Evolutionary conservation across 1,284 basidiomycete species (phyloP).

Genomic region (Chondrostereum purpureum): DNA sequence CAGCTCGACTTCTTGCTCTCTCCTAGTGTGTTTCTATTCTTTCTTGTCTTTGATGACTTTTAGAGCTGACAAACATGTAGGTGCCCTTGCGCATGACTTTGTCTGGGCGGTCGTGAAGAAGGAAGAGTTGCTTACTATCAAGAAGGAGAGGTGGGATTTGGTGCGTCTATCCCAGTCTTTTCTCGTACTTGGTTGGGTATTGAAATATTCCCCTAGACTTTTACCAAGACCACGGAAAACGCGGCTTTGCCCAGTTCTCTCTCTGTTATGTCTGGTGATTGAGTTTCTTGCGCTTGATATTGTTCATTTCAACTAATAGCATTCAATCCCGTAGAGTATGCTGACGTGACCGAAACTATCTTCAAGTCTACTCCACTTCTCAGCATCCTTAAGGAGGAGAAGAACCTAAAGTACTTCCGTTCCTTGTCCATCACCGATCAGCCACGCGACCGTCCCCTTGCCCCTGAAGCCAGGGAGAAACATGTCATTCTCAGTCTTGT

Average conservation of each 20-base stretch:
- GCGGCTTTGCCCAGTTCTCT: constrained; percentile 41
- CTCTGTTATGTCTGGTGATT: constrained; percentile 67
- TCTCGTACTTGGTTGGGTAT: not conserved
- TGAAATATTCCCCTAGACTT: constrained; percentile 44
- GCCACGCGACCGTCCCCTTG: constrained; percentile 62
- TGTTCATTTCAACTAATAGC: constrained; percentile 8
- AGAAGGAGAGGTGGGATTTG: constrained; percentile 77
- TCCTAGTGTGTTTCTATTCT: constrained; percentile 21
- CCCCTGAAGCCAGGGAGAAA: constrained; percentile 48
- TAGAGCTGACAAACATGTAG: not conserved
- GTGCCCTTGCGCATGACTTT: constrained; percentile 53
- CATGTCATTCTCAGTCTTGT: constrained; percentile 66
- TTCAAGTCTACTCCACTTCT: constrained; percentile 64
- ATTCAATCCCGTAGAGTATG: constrained; percentile 46
- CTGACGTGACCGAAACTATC: constrained; percentile 74
- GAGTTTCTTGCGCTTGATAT: too few relatives aligned
- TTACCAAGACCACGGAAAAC: constrained; percentile 73
- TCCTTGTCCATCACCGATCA: constrained; percentile 80
- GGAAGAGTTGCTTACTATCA: constrained; percentile 63
- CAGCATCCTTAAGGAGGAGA: constrained; percentile 55
- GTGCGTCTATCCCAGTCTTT: too few relatives aligned
- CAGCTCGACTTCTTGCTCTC: constrained; percentile 74
- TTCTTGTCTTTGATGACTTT: not conserved
- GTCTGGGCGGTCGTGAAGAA: constrained; percentile 84
- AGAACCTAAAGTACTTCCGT: constrained; percentile 69